Base-by-base conservation (phyloP, 257 asterid genomes). In the Eustoma russellianum region DNA sequence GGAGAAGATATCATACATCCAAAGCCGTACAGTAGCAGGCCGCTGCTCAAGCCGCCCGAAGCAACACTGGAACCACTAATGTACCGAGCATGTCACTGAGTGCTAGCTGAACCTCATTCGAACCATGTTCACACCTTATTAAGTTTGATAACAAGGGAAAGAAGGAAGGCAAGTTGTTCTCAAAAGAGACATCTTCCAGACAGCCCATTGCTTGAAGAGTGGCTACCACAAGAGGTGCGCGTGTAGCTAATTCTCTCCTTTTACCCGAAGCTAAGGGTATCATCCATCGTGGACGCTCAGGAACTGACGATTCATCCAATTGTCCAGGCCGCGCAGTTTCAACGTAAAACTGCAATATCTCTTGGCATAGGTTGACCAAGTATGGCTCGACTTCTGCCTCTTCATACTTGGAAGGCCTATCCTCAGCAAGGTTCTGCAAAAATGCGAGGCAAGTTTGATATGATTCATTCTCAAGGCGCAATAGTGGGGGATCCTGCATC, bases 401-500 rank as follows among this genome's bases (percentile, higher is more conserved):
- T 30, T 79, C 80, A 28, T 63, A 63, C 56, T 59, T 69, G 16
- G 76, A 72, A 59, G 97, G 81, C 49, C 77, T 69, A 53, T 85
- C 93, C 14, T 66, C 74, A 15, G 74, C 77, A 61, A 88, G 93
- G 66, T 83, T 92, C 73, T 88, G 95, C 59, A 92, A 55, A 28
- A 85, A 75, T 13, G 93, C 71, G 70, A 92, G 95, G 77, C 95
- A 88, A 17, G 81, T 83, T 66, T 92, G 99, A 77, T 88, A 92
- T 19, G 95, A 75, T 78, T 92, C 99, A 9, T 88, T 92, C 79
- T 92, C 99, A 4, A 88, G 95, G 60, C 94, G 97, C 44, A 92
- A 79, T 33, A 92, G 82, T 16, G 97, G 99, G n/a, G 99, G 99
- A 73, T 92, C 99, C 70, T 92, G 99, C 99, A 92, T 79, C 70